Percentiles rank a stretch among this genome's conserved stretches.
Evolutionary conservation across 331 rosid genomes (phyloP).

Genomic region (Rosa hybrid): DNA sequence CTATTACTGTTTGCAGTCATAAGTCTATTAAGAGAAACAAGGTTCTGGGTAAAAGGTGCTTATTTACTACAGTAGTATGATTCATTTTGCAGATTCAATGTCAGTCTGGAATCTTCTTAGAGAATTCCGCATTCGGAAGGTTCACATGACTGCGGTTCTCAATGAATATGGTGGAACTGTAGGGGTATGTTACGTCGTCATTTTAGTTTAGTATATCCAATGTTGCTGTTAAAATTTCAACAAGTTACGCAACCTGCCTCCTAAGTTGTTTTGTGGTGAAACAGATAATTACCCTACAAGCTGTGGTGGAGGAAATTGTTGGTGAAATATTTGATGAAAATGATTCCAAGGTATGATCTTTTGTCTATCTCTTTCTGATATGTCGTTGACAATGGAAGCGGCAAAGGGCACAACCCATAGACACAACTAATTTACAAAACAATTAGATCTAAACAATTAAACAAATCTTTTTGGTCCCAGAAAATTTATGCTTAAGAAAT

Average conservation of each 20-base stretch:
- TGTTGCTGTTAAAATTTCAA: background rate
- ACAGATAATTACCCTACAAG: conserved; percentile 64
- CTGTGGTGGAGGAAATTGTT: conserved; percentile 72
- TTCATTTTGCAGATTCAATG: conserved; percentile 86
- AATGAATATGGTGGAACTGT: conserved; percentile 99
- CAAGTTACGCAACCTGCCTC: background rate
- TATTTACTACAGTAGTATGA: background rate
- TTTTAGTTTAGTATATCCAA: background rate
- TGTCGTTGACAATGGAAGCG: conserved; percentile 4
- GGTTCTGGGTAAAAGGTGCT: no score
- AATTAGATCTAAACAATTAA: background rate
- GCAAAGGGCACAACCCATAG: background rate
- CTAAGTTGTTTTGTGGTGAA: conserved; percentile 12
- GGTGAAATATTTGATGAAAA: conserved; percentile 99
- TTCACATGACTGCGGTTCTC: conserved; percentile 99
- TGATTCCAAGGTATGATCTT: conserved; percentile 76
- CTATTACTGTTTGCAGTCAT: no score
- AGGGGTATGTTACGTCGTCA: conserved; percentile 62
- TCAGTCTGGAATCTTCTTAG: conserved; percentile 99
- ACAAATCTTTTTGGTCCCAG: background rate
- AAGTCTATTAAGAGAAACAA: no score
- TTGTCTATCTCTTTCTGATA: background rate
- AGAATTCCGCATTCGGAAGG: conserved; percentile 96
- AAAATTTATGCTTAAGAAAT: conserved; percentile 7
- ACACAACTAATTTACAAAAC: background rate